Percentiles rank a stretch among this genome's conserved stretches.
Evolutionary conservation across 164 flowering plant species (phyloP).

Genomic region (Taxillus chinensis): DNA sequence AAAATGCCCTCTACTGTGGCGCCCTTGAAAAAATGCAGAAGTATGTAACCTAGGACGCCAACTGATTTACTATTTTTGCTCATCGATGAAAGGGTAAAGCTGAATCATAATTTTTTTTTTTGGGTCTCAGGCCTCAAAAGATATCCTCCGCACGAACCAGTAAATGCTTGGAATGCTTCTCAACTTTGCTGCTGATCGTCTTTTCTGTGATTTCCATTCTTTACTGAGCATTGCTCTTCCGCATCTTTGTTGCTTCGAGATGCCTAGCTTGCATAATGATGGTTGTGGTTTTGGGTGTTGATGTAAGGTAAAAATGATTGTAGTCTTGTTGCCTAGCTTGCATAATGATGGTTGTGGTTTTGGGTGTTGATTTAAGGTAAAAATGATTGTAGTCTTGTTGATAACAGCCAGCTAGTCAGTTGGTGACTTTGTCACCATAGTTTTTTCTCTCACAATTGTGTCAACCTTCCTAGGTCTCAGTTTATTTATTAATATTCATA

Average conservation of each 20-base stretch:
- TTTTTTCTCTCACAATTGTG: conserved; percentile 1
- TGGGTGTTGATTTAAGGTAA: too few relatives aligned
- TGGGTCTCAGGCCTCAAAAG: conserved; percentile 48
- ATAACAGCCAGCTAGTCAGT: conserved; percentile 7
- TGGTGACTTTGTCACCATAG: conserved; percentile 12
- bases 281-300: conserved; percentile 7
- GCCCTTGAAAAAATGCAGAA: conserved; percentile 48
- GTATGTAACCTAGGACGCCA: conserved; percentile 26
- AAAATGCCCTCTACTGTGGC: conserved; percentile 76
- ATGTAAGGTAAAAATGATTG: conserved; percentile 2
- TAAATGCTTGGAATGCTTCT: conserved; percentile 12
- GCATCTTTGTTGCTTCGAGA: conserved; percentile 12
- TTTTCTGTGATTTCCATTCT: conserved; percentile 19
- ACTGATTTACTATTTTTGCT: background rate
- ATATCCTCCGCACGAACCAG: conserved; percentile 26
- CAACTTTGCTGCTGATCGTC: conserved; percentile 23
- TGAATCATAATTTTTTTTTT: background rate
- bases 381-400: conserved; percentile 22
- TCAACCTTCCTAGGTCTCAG: conserved; percentile 6
- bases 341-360: conserved; percentile 7
- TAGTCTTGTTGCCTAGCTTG: conserved; percentile 14
- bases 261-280: background rate
- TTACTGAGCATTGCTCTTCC: conserved; percentile 12
- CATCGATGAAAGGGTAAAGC: background rate
- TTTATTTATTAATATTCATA: conserved; percentile 15